Evolutionary conservation across 1,284 basidiomycete genomes (phyloP), one percentile per base, ranked within the genome.

Genomic region (Hemileia vastatrix): DNA sequence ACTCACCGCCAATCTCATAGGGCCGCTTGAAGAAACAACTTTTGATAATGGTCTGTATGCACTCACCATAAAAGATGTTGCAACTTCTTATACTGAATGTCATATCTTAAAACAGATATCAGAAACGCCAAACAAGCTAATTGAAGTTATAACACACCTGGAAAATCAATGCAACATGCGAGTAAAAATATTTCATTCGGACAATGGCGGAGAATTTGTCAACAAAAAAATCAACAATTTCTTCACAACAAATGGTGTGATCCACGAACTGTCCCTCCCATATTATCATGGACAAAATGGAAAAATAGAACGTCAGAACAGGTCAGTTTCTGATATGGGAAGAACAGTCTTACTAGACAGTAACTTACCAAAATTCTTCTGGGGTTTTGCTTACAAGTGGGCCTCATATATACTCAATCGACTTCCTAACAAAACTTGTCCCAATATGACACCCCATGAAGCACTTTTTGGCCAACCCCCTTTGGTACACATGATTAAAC

Each of bases 271-370:
- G 24, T 27, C 43, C 3, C 24, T 57, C 5, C 43, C 23, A 4
- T 57, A 57, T 36, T n/a, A 57, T 19, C 44, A 57, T 15, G 44
- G 49, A 21, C 55, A 57, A 49, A 57, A 57, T 27, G 44, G 54
- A 3, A 24, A 24, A 23, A 44, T 56, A 2, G 54, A 56, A 32
- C 2, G 54, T 11, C 45, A 40, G 3, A 56, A 56, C 15, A 5
- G 54, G 6, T 23, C 43, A 1, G 24, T 56, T 2, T 24, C 44
- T 3, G 54, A 56, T 2, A 56, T 56, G 36, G 54, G 43, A 13
- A 6, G 54, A 3, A 56, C 54, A 8, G 27, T 47, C 8, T 15
- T 56, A 3, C 15, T 56, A 1, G 33, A 44, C 48, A 44, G 19
- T 3, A 47, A 48, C 8, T 27, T 56, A 9, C 54, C 54, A 8